phyloP scores from a whole-genome alignment of 495 filamentous ascomycete species.

The Hypoxylon intermedium region DNA sequence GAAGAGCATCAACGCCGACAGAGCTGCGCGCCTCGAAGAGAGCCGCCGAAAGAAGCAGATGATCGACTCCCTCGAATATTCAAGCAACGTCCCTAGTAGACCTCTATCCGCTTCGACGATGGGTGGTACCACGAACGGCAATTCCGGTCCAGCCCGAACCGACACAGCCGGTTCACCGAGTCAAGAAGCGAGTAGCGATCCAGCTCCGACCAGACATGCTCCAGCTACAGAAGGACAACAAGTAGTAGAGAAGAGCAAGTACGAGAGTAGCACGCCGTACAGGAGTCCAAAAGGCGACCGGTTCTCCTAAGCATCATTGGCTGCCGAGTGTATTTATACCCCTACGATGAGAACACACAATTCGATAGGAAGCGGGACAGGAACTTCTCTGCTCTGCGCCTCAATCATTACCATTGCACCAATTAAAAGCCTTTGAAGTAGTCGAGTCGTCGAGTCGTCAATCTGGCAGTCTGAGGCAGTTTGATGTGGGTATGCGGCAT shows the following conservation, averaged over 20 bases:
- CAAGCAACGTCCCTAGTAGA: slow-evolving; percentile 44
- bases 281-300: slow-evolving; percentile 81
- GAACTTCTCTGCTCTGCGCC: slow-evolving; percentile 18
- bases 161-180: slow-evolving; percentile 79
- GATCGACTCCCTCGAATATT: slow-evolving; percentile 65
- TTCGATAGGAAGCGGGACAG: neutral
- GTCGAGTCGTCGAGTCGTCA: no score
- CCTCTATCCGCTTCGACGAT: slow-evolving; percentile 49
- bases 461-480: neutral
- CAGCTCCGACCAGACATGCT: slow-evolving; percentile 84
- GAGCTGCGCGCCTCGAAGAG: slow-evolving; percentile 71
- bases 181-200: slow-evolving; percentile 78
- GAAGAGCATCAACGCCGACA: slow-evolving; percentile 88
- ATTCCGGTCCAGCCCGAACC: slow-evolving; percentile 50
- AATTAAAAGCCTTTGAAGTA: slow-evolving; percentile 1
- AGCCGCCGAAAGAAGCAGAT: slow-evolving; percentile 69
- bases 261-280: slow-evolving; percentile 76
- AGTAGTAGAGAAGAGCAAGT: slow-evolving; percentile 85
- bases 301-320: slow-evolving; percentile 57
- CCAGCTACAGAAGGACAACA: slow-evolving; percentile 74
- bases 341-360: slow-evolving; percentile 28
- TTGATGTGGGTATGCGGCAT: slow-evolving; percentile 9
- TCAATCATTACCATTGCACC: neutral
- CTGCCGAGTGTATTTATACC: slow-evolving; percentile 3
- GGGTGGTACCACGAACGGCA: slow-evolving; percentile 45